Base-by-base conservation (phyloP, 2,329 filamentous ascomycete species). In the Aspergillus luchuensis region DNA sequence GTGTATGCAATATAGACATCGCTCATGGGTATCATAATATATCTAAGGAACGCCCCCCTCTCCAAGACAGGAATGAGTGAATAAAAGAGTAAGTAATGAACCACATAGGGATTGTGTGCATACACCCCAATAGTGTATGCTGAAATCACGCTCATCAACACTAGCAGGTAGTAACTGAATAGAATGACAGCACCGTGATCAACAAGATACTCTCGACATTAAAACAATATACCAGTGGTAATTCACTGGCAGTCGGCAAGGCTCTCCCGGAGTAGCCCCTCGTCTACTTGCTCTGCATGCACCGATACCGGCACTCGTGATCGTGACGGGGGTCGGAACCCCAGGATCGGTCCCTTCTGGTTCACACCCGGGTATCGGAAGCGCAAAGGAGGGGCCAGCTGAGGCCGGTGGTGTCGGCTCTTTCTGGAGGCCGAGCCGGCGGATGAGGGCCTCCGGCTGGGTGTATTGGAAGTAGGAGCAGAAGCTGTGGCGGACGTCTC, bases 311-410 rank as follows among this genome's bases (percentile, higher is more conserved):
- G 83, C 1, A 85, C 38, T 74, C 80, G 74, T 77, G 84, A 70
- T 74, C 80, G 74, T 77, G 84, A 70, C 74, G 85, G 74, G 77
- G 84, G 70, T 76, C 86, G 81, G 65, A 94, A 89, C 0, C 91
- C 91, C 0, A 89, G 86, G 47, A 95, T 89, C 0, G 86, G 82
- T 0, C 91, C 91, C 1, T 85, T 83, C 71, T 94, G 91, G 69
- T 95, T 95, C 71, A 95, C 91, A 0, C 91, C 91, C 1, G 90
- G 85, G 4, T 84, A 77, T 47, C 91, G 82, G 47, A 74, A 75
- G 13, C 66, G 62, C 47, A 71, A 58, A 17, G 38, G 43, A 8
- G 63, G 55, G 28, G 23, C 45, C 4, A 49, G 33, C 15, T 64
- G 58, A 38, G 59, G 36, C 23, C 48, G 56, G 15, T 54, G 56